A percentile compares a stretch with the other conserved stretches of the same genome.
Conservation (phyloP, 2,329 filamentous ascomycete genomes). For the Neocucurbitaria cava region DNA sequence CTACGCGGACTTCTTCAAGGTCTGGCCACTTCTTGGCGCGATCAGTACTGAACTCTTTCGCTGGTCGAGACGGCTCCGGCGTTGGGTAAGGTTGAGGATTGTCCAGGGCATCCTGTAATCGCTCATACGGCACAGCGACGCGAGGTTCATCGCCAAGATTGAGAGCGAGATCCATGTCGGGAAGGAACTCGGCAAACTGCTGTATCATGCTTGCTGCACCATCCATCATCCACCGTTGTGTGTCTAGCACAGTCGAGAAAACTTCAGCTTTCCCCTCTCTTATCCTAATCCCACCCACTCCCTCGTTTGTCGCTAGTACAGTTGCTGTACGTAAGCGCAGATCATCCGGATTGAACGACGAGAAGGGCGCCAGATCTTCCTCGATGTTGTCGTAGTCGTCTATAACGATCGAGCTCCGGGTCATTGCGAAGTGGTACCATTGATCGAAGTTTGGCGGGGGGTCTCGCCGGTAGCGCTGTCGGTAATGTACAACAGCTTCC, state of each 20-base stretch:
- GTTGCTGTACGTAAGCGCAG: slow-evolving; percentile 62
- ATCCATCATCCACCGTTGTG: slow-evolving; percentile 66
- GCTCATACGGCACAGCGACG: slow-evolving; percentile 59
- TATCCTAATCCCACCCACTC: slow-evolving; percentile 63
- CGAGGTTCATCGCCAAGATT: slow-evolving; percentile 68
- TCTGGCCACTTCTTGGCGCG: slow-evolving; percentile 50
- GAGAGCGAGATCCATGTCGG: slow-evolving; percentile 69
- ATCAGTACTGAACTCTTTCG: slow-evolving; percentile 46
- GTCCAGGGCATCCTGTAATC: slow-evolving; percentile 33
- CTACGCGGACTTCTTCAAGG: slow-evolving; percentile 30
- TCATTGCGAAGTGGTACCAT: slow-evolving; percentile 65
- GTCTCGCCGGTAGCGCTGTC: slow-evolving; percentile 58
- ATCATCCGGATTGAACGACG: slow-evolving; percentile 57
- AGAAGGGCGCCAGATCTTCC: slow-evolving; percentile 63
- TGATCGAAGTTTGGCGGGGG: slow-evolving; percentile 67
- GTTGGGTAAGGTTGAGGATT: slow-evolving; percentile 32
- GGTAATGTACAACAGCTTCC: slow-evolving; percentile 61
- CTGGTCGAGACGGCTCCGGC: slow-evolving; percentile 27
- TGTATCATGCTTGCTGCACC: slow-evolving; percentile 61
- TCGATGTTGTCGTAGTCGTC: slow-evolving; percentile 68
- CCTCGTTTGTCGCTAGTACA: slow-evolving; percentile 61
- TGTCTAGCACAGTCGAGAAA: slow-evolving; percentile 56
- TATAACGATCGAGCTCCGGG: slow-evolving; percentile 60
- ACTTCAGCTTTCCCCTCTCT: slow-evolving; percentile 58
- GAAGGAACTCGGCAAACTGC: slow-evolving; percentile 58